Conservation (phyloP, 257 asterid species). For the Paulownia fortunei region DNA sequence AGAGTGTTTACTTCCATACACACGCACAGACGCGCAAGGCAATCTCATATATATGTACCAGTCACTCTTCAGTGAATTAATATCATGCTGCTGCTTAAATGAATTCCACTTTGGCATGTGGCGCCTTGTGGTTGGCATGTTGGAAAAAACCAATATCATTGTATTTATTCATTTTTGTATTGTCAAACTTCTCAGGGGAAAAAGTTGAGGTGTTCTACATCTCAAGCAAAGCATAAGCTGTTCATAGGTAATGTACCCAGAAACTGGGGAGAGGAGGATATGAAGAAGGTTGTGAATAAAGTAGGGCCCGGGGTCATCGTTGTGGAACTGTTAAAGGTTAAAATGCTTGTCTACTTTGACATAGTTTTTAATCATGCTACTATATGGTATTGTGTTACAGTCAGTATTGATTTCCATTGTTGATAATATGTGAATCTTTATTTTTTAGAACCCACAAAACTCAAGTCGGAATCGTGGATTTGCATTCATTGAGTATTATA, state of each 20-base stretch:
- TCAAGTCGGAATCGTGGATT: constrained; percentile 73
- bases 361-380: neutral
- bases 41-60: neutral
- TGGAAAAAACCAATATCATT: neutral
- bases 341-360: neutral
- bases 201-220: constrained; percentile 62
- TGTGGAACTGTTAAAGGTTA: constrained; percentile 67
- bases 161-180: constrained; percentile 3
- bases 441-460: constrained; percentile 63
- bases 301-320: constrained; percentile 51
- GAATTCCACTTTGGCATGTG: neutral
- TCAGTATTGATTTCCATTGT: neutral
- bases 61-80: neutral
- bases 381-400: neutral
- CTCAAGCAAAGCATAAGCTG: constrained; percentile 84
- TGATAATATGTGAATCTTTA: neutral
- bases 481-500: too few species aligned
- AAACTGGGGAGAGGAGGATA: too few species aligned
- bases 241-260: too few species aligned
- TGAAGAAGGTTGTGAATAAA: too few species aligned
- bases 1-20: neutral
- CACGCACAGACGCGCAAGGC: neutral
- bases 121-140: constrained; percentile 10
- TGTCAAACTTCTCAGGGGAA: constrained; percentile 52
- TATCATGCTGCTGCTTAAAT: neutral